phyloP scores from a whole-genome alignment of 2,329 filamentous ascomycete genomes.

The Pestalotiopsis sp. region DNA sequence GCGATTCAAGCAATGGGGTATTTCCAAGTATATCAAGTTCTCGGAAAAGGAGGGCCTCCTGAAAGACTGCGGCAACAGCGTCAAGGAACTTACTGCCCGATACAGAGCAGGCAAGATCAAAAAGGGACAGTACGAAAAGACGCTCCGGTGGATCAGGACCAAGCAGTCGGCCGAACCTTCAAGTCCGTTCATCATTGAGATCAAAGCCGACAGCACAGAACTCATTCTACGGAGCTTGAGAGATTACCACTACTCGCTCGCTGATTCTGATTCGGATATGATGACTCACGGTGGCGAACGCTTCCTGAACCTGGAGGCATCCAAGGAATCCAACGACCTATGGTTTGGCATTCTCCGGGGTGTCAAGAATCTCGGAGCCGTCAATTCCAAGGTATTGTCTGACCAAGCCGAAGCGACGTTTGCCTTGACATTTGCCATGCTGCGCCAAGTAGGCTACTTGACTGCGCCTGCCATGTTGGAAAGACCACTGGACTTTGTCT shows the following conservation, averaged over 20 bases:
- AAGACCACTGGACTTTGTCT: conserved; percentile 8
- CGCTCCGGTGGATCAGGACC: background rate
- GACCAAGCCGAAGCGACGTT: background rate
- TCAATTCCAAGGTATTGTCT: background rate
- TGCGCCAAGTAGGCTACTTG: background rate
- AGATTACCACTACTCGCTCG: conserved; percentile 3
- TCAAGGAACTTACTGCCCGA: background rate
- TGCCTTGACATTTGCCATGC: background rate
- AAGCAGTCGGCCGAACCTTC: background rate
- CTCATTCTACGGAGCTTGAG: conserved; percentile 2
- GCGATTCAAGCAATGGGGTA: conserved; percentile 3
- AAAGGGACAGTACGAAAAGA: conserved; percentile 2
- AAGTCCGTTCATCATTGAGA: background rate
- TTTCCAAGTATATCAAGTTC: conserved; percentile 1
- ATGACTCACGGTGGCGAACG: background rate
- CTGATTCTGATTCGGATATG: background rate
- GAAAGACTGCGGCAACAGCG: background rate
- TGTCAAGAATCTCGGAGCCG: background rate
- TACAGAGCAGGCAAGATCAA: background rate
- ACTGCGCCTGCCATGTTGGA: conserved; percentile 1
- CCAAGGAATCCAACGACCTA: background rate
- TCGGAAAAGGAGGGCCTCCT: conserved; percentile 1
- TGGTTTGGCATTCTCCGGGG: conserved; percentile 4
- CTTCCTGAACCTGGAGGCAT: background rate
- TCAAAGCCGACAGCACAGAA: background rate